phyloP scores from a whole-genome alignment of 192 early-diverging fungal genomes.

The Diversispora epigaea region DNA sequence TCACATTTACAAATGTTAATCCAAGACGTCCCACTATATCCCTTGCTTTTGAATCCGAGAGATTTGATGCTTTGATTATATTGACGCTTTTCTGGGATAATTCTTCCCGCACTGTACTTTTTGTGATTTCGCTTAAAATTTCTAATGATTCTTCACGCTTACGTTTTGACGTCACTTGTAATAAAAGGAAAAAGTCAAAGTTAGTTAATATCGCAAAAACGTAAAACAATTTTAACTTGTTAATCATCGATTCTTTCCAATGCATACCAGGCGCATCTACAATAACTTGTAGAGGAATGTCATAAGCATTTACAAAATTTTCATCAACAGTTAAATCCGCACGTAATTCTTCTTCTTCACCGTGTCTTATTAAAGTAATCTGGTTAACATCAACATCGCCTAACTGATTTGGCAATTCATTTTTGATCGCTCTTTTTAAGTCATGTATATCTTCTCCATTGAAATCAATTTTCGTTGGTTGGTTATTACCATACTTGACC shows the following conservation, averaged over 20 bases:
- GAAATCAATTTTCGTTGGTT: not conserved
- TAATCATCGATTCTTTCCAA: not conserved
- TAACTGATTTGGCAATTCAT: not conserved
- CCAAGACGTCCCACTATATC: constrained; percentile 15
- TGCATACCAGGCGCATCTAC: constrained; percentile 9
- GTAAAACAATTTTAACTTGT: not conserved
- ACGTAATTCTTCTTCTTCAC: not conserved
- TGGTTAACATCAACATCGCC: not conserved
- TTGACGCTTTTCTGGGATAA: constrained; percentile 5
- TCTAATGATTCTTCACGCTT: constrained; percentile 23
- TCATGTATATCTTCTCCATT: not conserved
- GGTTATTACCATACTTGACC: constrained; percentile 14
- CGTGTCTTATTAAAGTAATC: constrained; percentile 1
- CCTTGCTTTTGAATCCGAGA: constrained; percentile 3
- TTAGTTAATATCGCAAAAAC: not conserved
- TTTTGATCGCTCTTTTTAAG: constrained; percentile 21
- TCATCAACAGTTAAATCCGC: not conserved
- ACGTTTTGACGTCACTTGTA: constrained; percentile 25
- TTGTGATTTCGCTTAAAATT: not conserved
- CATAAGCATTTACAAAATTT: not conserved
- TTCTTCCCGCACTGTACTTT: constrained; percentile 7
- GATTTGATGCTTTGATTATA: constrained; percentile 1
- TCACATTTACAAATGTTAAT: constrained; percentile 6
- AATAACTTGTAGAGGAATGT: not conserved
- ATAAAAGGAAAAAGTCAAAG: constrained; percentile 1